These are phyloP conservation scores for Calonectria naviculata DNA, from an alignment of 2,329 filamentous ascomycete genomes.

Conservation along the genomic window DNA sequence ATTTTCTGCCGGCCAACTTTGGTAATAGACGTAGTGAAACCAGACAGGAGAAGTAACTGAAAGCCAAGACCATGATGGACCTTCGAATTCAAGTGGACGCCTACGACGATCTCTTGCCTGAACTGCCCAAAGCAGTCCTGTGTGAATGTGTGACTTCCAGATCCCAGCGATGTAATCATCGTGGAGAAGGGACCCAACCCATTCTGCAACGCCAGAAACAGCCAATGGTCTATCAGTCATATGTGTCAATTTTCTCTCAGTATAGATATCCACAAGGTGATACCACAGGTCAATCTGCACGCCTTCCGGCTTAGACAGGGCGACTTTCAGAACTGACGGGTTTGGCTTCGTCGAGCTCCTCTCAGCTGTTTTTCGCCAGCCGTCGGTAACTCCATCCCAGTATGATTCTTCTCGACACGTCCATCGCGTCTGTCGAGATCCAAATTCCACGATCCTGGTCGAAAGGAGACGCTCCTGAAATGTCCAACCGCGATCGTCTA, in stretches of 20 bases:
- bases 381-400: not conserved
- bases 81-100: not conserved
- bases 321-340: not conserved
- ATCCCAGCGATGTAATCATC: constrained; percentile 1
- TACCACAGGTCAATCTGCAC: not conserved
- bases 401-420: not conserved
- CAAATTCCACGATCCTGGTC: not conserved
- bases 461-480: constrained; percentile 7
- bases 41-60: not conserved
- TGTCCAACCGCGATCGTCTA: constrained; percentile 4
- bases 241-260: not conserved
- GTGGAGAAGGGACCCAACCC: not conserved
- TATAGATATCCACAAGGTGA: constrained; percentile 2
- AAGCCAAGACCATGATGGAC: constrained; percentile 8
- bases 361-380: not conserved
- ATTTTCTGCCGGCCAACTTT: not conserved
- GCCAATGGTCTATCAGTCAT: not conserved
- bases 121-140: not conserved
- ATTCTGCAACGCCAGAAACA: constrained; percentile 3
- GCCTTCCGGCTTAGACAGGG: not conserved
- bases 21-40: constrained; percentile 1
- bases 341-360: not conserved
- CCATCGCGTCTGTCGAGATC: constrained; percentile 1
- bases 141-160: constrained; percentile 1
- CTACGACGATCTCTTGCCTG: not conserved